Evolutionary conservation across 495 filamentous ascomycete species (phyloP), one percentile per base, ranked within the genome.

Genomic region (Aspergillus haitiensis): DNA sequence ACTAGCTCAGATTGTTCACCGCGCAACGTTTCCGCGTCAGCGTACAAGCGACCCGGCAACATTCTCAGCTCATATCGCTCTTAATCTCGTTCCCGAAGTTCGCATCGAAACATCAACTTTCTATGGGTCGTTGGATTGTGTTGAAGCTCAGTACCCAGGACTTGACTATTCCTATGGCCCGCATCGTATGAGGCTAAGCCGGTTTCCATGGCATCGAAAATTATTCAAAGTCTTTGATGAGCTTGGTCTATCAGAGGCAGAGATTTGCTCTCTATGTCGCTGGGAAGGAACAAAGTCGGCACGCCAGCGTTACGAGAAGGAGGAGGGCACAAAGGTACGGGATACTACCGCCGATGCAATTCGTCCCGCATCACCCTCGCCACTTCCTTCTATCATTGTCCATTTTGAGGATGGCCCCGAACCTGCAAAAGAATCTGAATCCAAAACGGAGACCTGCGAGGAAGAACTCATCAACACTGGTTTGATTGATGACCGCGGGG

Each of bases 221-320:
- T 81, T 97, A 1, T 96, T 97, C 74, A 83, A 84, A 37, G 88
- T 86, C 39, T 95, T 97, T 64, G 90, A 97, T 65, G 79, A 78
- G 42, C 81, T 97, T 16, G 78, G 84, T 39, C 74, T 96, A n/a
- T 94, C 92, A 0, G 75, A 83, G 39, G 73, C 78, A 51, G 92
- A 97, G 66, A 95, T 97, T 61, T 77, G 82, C 2, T 82, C 78
- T 11, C 76, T 97, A 59, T 96, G 92, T 61, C 88, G 88, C 66
- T 97, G 92, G 92, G 91, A 96, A 69, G 92, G 92, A n/a, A 96
- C 92, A 52, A 88, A 88, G 64, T 95, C 88, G 79, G 92, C 92
- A 33, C 88, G 91, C 59, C 86, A 93, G 68, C 84, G 87, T 12
- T 96, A 88, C 69, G 92, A 97, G 75, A 77, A 78, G 44, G 91